Conservation (phyloP, 345 rosid genomes). For the Isatis tinctoria region DNA sequence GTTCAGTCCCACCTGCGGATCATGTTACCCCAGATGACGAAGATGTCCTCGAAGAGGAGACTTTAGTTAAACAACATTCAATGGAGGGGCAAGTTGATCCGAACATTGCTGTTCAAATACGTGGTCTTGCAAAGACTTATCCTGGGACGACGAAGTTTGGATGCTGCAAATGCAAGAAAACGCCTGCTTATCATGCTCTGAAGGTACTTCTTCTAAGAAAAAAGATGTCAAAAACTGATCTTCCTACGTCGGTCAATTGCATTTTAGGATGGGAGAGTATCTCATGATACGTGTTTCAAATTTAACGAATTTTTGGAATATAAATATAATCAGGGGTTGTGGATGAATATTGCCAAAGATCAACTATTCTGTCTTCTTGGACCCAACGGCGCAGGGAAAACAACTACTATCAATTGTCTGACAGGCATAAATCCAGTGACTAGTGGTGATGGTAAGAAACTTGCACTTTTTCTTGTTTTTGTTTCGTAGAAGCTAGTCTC, state of each 20-base stretch:
- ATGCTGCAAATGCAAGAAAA: conserved; percentile 75
- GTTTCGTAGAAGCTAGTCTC: background rate
- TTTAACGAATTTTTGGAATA: conserved; percentile 6
- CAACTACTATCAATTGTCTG: conserved; percentile 77
- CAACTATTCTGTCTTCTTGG: conserved; percentile 94
- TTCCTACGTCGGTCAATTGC: background rate
- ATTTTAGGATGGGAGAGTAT: background rate
- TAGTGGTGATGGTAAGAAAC: conserved; percentile 67
- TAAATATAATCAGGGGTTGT: conserved; percentile 49
- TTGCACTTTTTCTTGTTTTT: background rate
- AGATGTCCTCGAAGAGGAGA: conserved; percentile 89
- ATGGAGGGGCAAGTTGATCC: conserved; percentile 48
- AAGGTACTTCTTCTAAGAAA: conserved; percentile 43
- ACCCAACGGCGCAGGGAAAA: conserved; percentile 96
- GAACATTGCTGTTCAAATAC: conserved; percentile 74
- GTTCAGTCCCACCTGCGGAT: conserved; percentile 56
- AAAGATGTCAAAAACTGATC: background rate
- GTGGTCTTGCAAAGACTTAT: conserved; percentile 74
- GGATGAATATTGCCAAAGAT: conserved; percentile 81
- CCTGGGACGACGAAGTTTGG: conserved; percentile 54
- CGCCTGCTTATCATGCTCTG: conserved; percentile 75
- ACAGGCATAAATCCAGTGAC: conserved; percentile 84
- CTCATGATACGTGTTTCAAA: background rate
- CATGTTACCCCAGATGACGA: conserved; percentile 61
- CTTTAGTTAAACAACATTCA: conserved; percentile 48